Base-by-base conservation (phyloP, 306 rosid species). In the Vigna nakashimae region DNA sequence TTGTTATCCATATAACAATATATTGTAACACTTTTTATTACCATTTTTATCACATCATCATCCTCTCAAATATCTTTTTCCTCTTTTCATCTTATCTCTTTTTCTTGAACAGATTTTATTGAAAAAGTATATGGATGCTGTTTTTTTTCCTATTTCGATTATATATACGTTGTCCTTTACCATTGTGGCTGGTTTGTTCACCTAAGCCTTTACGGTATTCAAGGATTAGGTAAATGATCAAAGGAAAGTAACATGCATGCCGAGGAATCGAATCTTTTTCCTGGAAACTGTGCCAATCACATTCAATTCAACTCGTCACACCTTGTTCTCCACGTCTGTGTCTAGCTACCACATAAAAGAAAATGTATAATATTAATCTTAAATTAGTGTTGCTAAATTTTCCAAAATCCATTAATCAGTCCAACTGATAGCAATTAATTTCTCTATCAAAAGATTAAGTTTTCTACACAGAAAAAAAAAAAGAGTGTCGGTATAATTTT, bases 191-290 rank as follows among this genome's bases (percentile, higher is more conserved):
- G 78, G 81, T 82, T 85, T 64, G 93, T 85, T 86, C 84, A 84
- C 81, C 93, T 80, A 84, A 86, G 74, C 85, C 83, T 20, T 51
- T 58, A 13, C 64, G 52, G 28, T n/a, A 42, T 81, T 64, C 53
- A 75, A 87, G 70, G 79, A 87, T 81, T 87, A 80, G 88, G 87
- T 87, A 48, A 67, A 55, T 76, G 2, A 71, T 71, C 13, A 67
- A 17, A 56, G 13, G 60, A n/a, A 6, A 58, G 86, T 77, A 81
- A 80, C 87, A 70, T 85, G 60, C 78, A 73, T 78, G 66, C 52
- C 42, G 24, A 60, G 79, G 82, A 24, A 65, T 77, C 82, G 92
- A 89, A 89, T 91, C 91, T 88, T 84, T 83, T 75, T 75, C 45
- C 75, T 49, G 79, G 34, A 65, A 69, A 56, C 5, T 65, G 79